Evolutionary conservation across 164 flowering plant genomes (phyloP), one percentile per base, ranked within the genome.

Genomic region (Echeveria elegans): DNA sequence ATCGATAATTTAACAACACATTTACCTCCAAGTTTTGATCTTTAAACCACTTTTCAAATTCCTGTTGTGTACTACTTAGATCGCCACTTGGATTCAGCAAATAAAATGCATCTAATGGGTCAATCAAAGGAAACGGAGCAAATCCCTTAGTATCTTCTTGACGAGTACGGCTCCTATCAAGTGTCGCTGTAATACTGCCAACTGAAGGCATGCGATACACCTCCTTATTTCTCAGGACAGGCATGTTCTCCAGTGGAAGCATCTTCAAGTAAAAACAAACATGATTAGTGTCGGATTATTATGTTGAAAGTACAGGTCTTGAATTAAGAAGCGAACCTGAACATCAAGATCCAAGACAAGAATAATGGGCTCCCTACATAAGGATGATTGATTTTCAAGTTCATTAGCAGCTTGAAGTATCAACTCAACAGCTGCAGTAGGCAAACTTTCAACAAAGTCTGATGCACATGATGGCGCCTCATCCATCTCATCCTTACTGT

Each of bases 201-300:
- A 95, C 78, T 52, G 97, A 95, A 47, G 97, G 97, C 97, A 95
- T 89, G 43, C 99, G 97, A 74, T 92, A 92, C 10, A 85, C 89
- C 80, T 95, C 99, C 31, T 87, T 86, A 60, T 80, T 80, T 72
- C 92, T 83, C 64, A 95, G 64, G 63, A 83, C 72, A 11, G 99
- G 99, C 38, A 95, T 47, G 75, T 74, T 92, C 79, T 95, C 99
- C 97, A 92, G 92, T 24, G 97, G 99, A 78, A 95, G 89, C 99
- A 95, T 92, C 99, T 94, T 88, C 47, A 8, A 72, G 5, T 61
- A 67, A 16, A 34, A 31, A 67, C 62, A 47, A 67, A 52, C 63
- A 64, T 69, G 60, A 4, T 26, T 70, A 68, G 15, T 32, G 43
- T 11, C 32, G 19, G 61, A 2, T 28, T 26, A 56, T 63, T 10